Evolutionary conservation across 2,329 filamentous ascomycete genomes (phyloP).

Genomic region (Claviceps monticola): DNA sequence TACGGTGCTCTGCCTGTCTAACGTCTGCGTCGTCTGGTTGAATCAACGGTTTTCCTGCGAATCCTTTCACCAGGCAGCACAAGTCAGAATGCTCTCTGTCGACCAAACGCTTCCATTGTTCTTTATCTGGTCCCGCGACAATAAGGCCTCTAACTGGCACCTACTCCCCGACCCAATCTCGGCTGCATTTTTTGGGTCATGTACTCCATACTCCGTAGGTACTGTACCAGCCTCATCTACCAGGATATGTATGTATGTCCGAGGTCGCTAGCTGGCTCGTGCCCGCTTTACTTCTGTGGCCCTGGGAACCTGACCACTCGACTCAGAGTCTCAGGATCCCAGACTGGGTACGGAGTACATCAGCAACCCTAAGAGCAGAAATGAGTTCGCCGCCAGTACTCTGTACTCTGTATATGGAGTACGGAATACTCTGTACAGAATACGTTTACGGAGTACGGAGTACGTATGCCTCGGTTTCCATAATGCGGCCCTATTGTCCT

Average conservation of each 20-base stretch:
- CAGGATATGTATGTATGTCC: background rate
- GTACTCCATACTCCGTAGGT: background rate
- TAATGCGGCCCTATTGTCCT: too few species aligned
- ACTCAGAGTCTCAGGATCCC: too few species aligned
- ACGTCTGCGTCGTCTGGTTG: too few species aligned
- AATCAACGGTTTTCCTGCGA: too few species aligned
- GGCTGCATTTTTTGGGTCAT: background rate
- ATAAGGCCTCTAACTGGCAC: background rate
- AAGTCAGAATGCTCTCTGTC: background rate
- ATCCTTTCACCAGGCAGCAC: too few species aligned
- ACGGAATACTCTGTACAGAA: too few species aligned
- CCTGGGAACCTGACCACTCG: background rate
- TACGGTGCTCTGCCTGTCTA: background rate
- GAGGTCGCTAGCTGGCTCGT: background rate
- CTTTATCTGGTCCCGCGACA: background rate
- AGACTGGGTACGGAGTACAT: too few species aligned
- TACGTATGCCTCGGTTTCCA: too few species aligned
- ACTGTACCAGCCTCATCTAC: background rate
- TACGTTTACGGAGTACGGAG: too few species aligned
- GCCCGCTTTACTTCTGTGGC: background rate
- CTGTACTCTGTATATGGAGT: too few species aligned
- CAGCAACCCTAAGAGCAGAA: background rate
- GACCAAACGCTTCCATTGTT: background rate
- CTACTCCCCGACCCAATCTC: slow-evolving; percentile 3
- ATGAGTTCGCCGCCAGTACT: background rate